phyloP scores from a whole-genome alignment of 257 asterid genomes.

The Voacanga thouarsii region DNA sequence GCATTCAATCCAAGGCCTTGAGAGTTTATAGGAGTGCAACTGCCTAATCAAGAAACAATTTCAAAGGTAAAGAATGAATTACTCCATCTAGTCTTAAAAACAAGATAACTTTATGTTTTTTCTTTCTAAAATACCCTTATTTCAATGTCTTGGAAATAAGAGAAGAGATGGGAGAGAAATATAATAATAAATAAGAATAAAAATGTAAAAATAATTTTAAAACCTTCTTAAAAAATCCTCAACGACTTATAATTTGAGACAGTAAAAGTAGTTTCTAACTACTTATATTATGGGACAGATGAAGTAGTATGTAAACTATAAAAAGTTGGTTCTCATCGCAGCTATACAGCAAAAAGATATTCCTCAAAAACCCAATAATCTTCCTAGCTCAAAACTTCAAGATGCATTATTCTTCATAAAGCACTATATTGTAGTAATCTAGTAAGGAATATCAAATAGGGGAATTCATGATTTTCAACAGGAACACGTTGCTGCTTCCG shows the following conservation, averaged over 20 bases:
- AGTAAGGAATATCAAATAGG: background rate
- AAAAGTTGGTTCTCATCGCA: background rate
- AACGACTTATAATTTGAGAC: too few relatives aligned
- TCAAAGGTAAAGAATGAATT: background rate
- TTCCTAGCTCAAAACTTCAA: background rate
- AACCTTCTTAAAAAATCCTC: too few relatives aligned
- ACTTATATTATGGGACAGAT: too few relatives aligned
- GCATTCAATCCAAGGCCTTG: too few relatives aligned
- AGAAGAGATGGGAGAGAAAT: too few relatives aligned
- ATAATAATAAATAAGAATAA: too few relatives aligned
- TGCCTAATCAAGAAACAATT: background rate
- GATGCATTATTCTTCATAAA: background rate
- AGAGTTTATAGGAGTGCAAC: background rate
- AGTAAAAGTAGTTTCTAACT: too few relatives aligned
- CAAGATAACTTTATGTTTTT: too few relatives aligned
- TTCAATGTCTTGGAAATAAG: too few relatives aligned
- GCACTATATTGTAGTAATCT: background rate
- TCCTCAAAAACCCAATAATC: background rate
- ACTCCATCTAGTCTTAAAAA: too few relatives aligned
- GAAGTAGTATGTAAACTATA: background rate
- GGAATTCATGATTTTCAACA: background rate
- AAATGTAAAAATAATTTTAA: too few relatives aligned
- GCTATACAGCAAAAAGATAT: background rate
- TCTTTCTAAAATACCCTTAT: too few relatives aligned
- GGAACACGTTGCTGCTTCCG: constrained; percentile 2